Evolutionary conservation across 495 filamentous ascomycete genomes (phyloP).

Genomic region (Trichoderma gamsii): DNA sequence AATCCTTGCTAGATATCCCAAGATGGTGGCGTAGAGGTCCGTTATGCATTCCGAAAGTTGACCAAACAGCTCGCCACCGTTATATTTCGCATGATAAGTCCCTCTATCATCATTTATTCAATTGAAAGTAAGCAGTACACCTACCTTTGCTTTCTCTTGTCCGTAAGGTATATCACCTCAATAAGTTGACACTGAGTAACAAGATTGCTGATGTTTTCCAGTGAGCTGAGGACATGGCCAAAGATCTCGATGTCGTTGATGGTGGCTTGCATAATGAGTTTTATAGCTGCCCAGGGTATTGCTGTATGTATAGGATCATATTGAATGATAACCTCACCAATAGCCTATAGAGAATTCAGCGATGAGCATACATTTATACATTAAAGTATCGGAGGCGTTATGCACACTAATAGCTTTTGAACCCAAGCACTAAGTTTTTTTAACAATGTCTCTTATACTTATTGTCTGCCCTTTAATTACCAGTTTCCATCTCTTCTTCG

Average conservation of each 20-base stretch:
- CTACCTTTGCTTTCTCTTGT: not conserved
- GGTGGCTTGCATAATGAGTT: slow-evolving; percentile 4
- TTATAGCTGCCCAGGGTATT: slow-evolving; percentile 7
- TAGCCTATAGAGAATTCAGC: not conserved
- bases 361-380: not conserved
- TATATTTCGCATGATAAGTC: not conserved
- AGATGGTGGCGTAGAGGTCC: slow-evolving; percentile 7
- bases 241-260: slow-evolving; percentile 10
- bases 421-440: slow-evolving; percentile 9
- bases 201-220: slow-evolving; percentile 5
- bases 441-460: not conserved
- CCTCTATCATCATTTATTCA: slow-evolving; percentile 2
- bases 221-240: slow-evolving; percentile 4
- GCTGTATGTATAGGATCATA: slow-evolving; percentile 4
- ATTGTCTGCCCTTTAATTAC: not conserved
- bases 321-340: slow-evolving; percentile 10
- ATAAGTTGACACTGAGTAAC: not conserved
- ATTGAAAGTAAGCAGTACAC: not conserved
- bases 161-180: not conserved
- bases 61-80: not conserved
- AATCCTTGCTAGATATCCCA: not conserved
- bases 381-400: not conserved
- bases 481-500: slow-evolving; percentile 9
- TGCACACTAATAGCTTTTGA: not conserved
- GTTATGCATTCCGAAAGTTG: slow-evolving; percentile 3